Evolutionary conservation across 179 eudicot species (phyloP), one percentile per base, ranked within the genome.

Genomic region (Silene noctiflora): DNA sequence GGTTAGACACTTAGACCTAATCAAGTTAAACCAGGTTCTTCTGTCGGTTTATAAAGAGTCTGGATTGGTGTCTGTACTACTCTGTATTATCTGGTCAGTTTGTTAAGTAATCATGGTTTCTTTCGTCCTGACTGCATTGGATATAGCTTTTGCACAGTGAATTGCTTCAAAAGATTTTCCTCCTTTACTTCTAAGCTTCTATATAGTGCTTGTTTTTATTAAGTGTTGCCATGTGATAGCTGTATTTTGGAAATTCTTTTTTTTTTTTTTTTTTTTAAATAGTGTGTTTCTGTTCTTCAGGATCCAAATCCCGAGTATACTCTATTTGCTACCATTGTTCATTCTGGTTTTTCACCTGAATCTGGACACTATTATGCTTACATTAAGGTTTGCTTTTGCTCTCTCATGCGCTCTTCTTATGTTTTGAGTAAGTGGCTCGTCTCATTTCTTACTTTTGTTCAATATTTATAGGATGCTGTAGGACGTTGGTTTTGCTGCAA

Each of bases 401-500:
- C 44, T 76, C 44, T 1, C 75, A 20, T 24, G 33, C 39, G 33
- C 22, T 69, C 76, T 22, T 63, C 9, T n/a, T 21, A 22, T 13
- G 67, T 82, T 31, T 24, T 51, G 20, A 27, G 35, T 58, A 69
- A 55, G 25, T 55, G 48, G 25, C 19, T 72, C 3, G 6, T 25
- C 27, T 67, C 20, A 58, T 46, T 55, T 33, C 73, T 71, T 77
- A 51, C 48, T 35, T 35, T 67, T 83, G 69, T 83, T 69, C 61
- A 25, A 71, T 73, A 10, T 82, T 17, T 77, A 69, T 87, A 95
- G 99, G 98, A 95, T 85, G 87, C 91, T 14, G 69, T 85, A 83
- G 91, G 92, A 20, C 90, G 91, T 78, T 95, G 99, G 99, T 93
- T 85, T 82, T 95, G 98, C 88, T 95, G 99, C 90, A 91, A 95